phyloP scores from a whole-genome alignment of 1,284 basidiomycete genomes.

The Neonothopanus nambi region DNA sequence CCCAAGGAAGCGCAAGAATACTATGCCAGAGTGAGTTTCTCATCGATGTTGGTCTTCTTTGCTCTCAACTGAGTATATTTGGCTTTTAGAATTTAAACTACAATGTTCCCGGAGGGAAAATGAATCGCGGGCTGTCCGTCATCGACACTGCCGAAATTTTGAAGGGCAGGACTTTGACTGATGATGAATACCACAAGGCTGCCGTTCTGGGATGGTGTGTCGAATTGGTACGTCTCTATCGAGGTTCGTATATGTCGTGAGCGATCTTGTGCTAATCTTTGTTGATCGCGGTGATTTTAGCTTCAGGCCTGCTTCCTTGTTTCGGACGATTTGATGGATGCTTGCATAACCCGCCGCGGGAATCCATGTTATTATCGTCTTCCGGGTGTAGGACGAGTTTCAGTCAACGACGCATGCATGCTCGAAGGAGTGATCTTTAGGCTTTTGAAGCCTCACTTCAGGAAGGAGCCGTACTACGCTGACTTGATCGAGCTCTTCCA shows the following conservation, averaged over 20 bases:
- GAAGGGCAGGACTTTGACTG: constrained; percentile 64
- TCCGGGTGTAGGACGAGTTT: constrained; percentile 79
- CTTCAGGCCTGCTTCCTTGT: constrained; percentile 99
- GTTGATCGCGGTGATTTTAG: constrained; percentile 38
- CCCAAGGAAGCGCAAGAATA: constrained; percentile 80
- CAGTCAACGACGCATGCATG: constrained; percentile 99
- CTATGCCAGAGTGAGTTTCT: constrained; percentile 68
- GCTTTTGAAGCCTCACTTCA: constrained; percentile 89
- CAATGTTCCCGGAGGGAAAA: constrained; percentile 95
- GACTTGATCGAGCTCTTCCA: constrained; percentile 91
- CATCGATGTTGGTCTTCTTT: not conserved
- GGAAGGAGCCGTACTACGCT: constrained; percentile 81
- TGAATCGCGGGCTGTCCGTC: constrained; percentile 94
- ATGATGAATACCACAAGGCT: constrained; percentile 88
- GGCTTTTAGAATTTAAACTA: constrained; percentile 79
- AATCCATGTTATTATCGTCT: constrained; percentile 96
- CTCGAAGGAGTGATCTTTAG: constrained; percentile 94
- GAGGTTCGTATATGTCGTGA: not conserved
- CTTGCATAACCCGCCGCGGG: constrained; percentile 88
- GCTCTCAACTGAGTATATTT: not conserved
- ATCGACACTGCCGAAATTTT: constrained; percentile 93
- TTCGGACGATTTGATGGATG: constrained; percentile 98
- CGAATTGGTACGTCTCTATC: constrained; percentile 73
- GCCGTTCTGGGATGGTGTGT: constrained; percentile 96
- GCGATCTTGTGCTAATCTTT: not conserved